Evolutionary conservation across 2,329 filamentous ascomycete genomes (phyloP), one percentile per base, ranked within the genome.

Genomic region (Penicillium sp.): DNA sequence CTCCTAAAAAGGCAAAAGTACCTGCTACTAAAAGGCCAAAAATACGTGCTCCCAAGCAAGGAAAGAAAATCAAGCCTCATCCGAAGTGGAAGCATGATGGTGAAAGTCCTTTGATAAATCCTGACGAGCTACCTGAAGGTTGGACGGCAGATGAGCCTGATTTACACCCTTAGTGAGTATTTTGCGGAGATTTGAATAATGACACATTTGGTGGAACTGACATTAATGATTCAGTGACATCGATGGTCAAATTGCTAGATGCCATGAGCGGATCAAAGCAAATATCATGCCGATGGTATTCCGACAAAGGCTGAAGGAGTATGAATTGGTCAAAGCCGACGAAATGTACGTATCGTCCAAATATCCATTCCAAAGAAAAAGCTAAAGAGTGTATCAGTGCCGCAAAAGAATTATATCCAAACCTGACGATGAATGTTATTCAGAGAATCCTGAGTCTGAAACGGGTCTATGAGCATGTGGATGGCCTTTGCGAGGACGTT

Each of bases 251-350:
- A 20, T 32, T 32, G 30, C 6, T 3, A 18, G 30, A 22, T 32
- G 30, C 16, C 16, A 32, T 22, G 30, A 32, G 11, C 10, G 30
- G 13, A 18, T 32, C 8, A 2, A 32, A 13, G 30, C 15, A 22
- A 22, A 32, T 20, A 32, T 32, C 30, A 22, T 22, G 16, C 30
- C 30, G 6, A 22, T 22, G 17, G 12, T 32, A n/a, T 27, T 27
- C 11, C 25, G 12, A 27, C 25, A 27, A 27, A 27, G 25, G 12
- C 25, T 27, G 6, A 27, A 27, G 25, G 25, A 27, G 11, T 27
- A n/a, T 27, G 25, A 27, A 13, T 11, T n/a, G 6, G 25, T 27
- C 6, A 13, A n/a, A 11, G 4, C 10, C 4, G 10, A 13, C 25
- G 10, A 27, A 5, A 27, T 5, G 25, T 27, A 23, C 6, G 25